Conservation (phyloP, 78 protist genomes). For the Dictyostelium capitatum region DNA sequence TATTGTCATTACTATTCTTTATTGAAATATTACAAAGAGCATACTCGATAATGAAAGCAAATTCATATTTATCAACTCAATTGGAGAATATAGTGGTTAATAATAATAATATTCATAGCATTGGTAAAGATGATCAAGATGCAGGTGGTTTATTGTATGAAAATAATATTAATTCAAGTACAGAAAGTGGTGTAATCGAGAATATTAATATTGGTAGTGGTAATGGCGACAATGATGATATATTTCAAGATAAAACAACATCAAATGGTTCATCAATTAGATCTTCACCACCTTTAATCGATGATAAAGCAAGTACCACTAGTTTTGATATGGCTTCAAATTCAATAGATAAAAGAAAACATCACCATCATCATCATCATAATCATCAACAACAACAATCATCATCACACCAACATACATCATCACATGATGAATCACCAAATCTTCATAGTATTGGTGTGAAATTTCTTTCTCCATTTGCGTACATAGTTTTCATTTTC, state of each 20-base stretch:
- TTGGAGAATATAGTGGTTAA: neutral
- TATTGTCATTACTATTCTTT: slow-evolving; percentile 44
- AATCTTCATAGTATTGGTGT: slow-evolving; percentile 62
- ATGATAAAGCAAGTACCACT: neutral
- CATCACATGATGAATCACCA: slow-evolving; percentile 21
- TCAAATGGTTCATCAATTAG: slow-evolving; percentile 24
- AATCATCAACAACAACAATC: neutral
- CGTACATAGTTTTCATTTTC: slow-evolving; percentile 46
- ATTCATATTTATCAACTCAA: neutral
- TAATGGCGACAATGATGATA: neutral
- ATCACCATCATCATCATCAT: neutral
- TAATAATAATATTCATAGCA: no score
- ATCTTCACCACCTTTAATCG: slow-evolving; percentile 9
- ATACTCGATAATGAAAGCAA: slow-evolving; percentile 38
- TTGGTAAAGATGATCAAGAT: neutral
- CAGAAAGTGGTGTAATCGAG: neutral
- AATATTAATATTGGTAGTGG: neutral
- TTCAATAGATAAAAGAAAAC: neutral
- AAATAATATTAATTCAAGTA: neutral
- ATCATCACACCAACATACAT: neutral
- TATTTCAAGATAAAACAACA: neutral
- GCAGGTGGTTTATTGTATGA: neutral
- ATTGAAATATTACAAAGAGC: slow-evolving; percentile 70
- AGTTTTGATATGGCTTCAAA: neutral
- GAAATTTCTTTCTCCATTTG: slow-evolving; percentile 17